Evolutionary conservation across 2,329 filamentous ascomycete species (phyloP).

Genomic region (Fusarium algeriense): DNA sequence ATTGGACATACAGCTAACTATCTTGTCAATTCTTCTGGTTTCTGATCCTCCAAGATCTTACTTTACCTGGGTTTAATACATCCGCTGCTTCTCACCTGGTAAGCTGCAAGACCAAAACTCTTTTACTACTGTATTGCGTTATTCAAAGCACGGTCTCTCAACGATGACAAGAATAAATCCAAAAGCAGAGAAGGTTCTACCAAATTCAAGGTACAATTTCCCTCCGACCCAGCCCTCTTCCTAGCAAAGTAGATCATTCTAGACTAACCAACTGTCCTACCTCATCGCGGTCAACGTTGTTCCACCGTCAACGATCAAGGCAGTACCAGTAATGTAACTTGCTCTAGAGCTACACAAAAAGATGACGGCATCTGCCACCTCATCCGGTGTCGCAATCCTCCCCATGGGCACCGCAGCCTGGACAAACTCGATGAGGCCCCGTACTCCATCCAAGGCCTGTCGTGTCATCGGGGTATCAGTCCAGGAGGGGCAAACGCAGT

Average conservation of each 20-base stretch:
- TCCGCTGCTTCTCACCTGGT: too few relatives aligned
- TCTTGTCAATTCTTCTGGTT: too few relatives aligned
- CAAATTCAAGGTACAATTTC: too few relatives aligned
- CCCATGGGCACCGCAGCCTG: neutral
- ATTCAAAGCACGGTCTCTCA: too few relatives aligned
- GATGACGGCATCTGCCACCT: neutral
- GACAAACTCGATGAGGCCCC: neutral
- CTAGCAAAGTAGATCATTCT: fast-evolving
- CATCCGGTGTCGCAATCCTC: neutral
- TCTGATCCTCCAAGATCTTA: too few relatives aligned
- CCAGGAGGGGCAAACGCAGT: neutral
- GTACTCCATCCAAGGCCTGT: neutral
- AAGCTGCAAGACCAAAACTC: too few relatives aligned
- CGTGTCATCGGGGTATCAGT: neutral
- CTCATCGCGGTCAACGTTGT: neutral
- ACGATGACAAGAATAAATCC: too few relatives aligned
- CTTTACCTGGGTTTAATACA: too few relatives aligned
- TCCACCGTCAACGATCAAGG: neutral
- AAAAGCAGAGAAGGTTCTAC: too few relatives aligned
- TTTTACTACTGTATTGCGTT: too few relatives aligned
- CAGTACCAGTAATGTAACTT: neutral
- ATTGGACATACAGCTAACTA: too few relatives aligned
- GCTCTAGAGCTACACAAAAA: neutral
- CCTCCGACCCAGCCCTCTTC: too few relatives aligned
- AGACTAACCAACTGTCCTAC: neutral